Conservation (phyloP, 202 grass and related monocot species). For the Brachypodium distachyon region DNA sequence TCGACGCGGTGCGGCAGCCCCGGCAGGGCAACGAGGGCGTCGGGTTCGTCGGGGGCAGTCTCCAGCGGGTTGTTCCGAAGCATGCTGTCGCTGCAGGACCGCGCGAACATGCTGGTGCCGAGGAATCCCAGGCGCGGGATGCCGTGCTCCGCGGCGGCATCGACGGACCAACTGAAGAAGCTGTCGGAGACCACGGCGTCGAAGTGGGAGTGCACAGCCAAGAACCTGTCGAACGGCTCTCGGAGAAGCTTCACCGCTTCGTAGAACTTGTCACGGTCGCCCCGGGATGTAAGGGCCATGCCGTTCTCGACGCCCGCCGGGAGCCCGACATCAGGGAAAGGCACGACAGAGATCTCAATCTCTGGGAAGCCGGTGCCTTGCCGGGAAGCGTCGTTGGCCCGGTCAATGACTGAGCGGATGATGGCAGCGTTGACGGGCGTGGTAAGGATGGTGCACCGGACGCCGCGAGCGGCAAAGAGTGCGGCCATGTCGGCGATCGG, state of each 20-base stretch:
- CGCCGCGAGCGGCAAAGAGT: slow-evolving; percentile 23
- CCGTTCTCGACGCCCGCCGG: slow-evolving; percentile 21
- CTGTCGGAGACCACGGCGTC: slow-evolving; percentile 24
- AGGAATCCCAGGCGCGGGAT: slow-evolving; percentile 28
- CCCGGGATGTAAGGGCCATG: background rate
- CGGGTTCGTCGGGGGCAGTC: background rate
- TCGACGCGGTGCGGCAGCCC: slow-evolving; percentile 36
- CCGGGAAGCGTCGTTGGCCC: slow-evolving; percentile 2
- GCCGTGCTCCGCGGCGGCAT: background rate
- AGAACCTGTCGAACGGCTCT: slow-evolving; percentile 12
- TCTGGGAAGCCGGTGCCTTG: background rate
- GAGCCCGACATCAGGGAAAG: slow-evolving; percentile 25
- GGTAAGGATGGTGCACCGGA: slow-evolving; percentile 39
- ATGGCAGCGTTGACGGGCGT: slow-evolving; percentile 25
- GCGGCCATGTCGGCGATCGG: slow-evolving; percentile 35
- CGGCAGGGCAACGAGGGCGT: slow-evolving; percentile 4
- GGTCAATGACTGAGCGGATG: slow-evolving; percentile 17
- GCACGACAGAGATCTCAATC: slow-evolving; percentile 6
- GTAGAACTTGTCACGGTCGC: background rate
- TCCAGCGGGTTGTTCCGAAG: background rate
- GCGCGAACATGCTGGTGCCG: slow-evolving; percentile 21
- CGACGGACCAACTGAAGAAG: slow-evolving; percentile 18
- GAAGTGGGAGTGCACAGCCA: slow-evolving; percentile 7
- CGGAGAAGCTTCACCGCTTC: background rate
- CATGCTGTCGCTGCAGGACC: background rate